phyloP scores from a whole-genome alignment of 2,329 filamentous ascomycete genomes.

The Metarhizium rileyi region DNA sequence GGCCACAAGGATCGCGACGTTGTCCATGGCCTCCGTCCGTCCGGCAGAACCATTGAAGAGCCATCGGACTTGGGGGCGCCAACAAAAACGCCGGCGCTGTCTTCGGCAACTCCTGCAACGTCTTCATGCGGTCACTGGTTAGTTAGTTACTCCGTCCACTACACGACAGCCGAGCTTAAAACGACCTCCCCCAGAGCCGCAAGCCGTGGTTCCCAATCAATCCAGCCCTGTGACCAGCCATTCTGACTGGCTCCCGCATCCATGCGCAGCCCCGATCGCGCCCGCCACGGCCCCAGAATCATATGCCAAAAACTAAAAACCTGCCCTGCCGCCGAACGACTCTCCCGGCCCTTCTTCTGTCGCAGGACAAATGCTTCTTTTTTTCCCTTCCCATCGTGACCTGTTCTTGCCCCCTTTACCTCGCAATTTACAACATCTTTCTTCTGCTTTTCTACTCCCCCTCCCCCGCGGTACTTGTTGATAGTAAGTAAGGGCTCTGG shows the following conservation, averaged over 20 bases:
- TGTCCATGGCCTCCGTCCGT: not conserved
- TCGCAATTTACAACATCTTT: too few relatives aligned
- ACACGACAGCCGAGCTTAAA: not conserved
- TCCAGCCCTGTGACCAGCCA: not conserved
- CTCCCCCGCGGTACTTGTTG: too few relatives aligned
- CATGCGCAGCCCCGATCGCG: constrained; percentile 2
- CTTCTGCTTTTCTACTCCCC: not conserved
- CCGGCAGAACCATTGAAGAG: not conserved
- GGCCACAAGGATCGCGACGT: not conserved
- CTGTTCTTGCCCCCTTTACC: not conserved
- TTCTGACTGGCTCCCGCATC: not conserved
- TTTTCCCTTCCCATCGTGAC: not conserved
- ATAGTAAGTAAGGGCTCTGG: too few relatives aligned
- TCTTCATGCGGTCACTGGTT: not conserved
- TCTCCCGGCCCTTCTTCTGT: not conserved
- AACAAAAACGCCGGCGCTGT: too few relatives aligned
- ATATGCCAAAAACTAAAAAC: constrained; percentile 8
- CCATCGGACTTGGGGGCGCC: too few relatives aligned
- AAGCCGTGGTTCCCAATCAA: not conserved
- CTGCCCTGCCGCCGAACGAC: too few relatives aligned
- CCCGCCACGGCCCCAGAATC: constrained; percentile 3
- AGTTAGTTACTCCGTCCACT: not conserved
- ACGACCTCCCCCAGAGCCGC: not conserved
- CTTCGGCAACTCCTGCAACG: too few relatives aligned
- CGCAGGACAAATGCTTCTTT: not conserved